Evolutionary conservation across 768 basidiomycete genomes (phyloP).

Genomic region (Termitomyces sp.): DNA sequence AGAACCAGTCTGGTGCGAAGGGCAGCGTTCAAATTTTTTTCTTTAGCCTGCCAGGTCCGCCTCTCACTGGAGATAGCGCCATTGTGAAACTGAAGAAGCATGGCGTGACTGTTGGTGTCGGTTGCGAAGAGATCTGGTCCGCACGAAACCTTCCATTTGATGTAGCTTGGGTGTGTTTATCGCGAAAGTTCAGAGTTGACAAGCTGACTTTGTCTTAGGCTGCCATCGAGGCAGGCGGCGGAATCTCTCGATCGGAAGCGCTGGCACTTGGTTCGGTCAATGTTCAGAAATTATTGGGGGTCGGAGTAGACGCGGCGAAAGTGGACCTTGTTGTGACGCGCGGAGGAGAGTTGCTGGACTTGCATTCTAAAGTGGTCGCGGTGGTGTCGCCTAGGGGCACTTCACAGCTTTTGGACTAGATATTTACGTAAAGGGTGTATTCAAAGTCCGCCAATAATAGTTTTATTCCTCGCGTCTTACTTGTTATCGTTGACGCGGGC

Average conservation of each 20-base stretch:
- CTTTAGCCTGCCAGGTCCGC: slow-evolving; percentile 66
- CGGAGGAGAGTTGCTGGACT: slow-evolving; percentile 53
- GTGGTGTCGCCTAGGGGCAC: slow-evolving; percentile 44
- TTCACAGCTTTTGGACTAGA: slow-evolving; percentile 11
- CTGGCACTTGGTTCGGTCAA: slow-evolving; percentile 48
- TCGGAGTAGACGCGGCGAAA: slow-evolving; percentile 27
- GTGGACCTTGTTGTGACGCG: slow-evolving; percentile 57
- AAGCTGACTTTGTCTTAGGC: slow-evolving; percentile 29
- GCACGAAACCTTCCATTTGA: slow-evolving; percentile 81
- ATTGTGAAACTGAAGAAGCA: slow-evolving; percentile 62
- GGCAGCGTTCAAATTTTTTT: neutral
- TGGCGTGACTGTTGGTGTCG: slow-evolving; percentile 73
- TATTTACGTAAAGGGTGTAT: neutral
- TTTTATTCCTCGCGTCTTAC: neutral
- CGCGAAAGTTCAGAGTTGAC: neutral
- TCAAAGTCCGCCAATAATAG: slow-evolving; percentile 12
- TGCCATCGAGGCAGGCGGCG: slow-evolving; percentile 41
- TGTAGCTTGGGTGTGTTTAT: slow-evolving; percentile 66
- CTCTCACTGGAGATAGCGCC: slow-evolving; percentile 53
- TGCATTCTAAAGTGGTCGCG: slow-evolving; percentile 48
- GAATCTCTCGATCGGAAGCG: slow-evolving; percentile 40
- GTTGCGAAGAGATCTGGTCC: slow-evolving; percentile 61
- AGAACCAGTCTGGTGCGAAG: neutral
- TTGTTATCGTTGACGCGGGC: slow-evolving; percentile 11
- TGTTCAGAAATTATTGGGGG: slow-evolving; percentile 40